These are phyloP conservation scores for Saturnispora diversa DNA, from an alignment of 805 yeast species.

Conservation along the genomic window DNA sequence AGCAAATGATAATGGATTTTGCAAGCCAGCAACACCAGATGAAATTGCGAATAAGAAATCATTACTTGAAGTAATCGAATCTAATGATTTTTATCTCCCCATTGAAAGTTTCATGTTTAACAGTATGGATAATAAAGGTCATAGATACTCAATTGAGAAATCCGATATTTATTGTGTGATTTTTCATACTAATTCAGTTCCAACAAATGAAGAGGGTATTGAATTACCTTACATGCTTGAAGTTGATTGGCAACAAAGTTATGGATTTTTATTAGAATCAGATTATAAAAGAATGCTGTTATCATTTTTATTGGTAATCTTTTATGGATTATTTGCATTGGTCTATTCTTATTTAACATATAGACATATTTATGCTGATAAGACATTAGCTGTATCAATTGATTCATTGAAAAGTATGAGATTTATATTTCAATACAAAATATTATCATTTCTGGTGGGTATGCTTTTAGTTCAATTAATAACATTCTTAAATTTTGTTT, in stretches of 20 bases:
- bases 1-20: constrained; percentile 18
- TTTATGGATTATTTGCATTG: constrained; percentile 17
- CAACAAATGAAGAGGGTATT: neutral
- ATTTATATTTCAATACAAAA: constrained; percentile 23
- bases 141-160: constrained; percentile 16
- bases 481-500: constrained; percentile 15
- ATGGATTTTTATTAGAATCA: constrained; percentile 24
- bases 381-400: constrained; percentile 19
- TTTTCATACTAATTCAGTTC: constrained; percentile 17
- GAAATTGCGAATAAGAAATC: constrained; percentile 11
- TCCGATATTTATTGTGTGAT: constrained; percentile 26
- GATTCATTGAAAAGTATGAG: constrained; percentile 17
- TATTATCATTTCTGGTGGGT: constrained; percentile 18
- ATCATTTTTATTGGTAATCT: constrained; percentile 17
- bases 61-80: constrained; percentile 18
- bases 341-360: constrained; percentile 16
- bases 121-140: constrained; percentile 4
- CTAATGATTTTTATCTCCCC: constrained; percentile 13
- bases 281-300: constrained; percentile 25
- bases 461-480: constrained; percentile 18
- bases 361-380: constrained; percentile 13
- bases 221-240: neutral
- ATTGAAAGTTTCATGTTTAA: constrained; percentile 17
- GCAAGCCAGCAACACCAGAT: constrained; percentile 19
- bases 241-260: constrained; percentile 28